Base-by-base conservation (phyloP, 805 yeast species). In the Kazachstania martiniae region DNA sequence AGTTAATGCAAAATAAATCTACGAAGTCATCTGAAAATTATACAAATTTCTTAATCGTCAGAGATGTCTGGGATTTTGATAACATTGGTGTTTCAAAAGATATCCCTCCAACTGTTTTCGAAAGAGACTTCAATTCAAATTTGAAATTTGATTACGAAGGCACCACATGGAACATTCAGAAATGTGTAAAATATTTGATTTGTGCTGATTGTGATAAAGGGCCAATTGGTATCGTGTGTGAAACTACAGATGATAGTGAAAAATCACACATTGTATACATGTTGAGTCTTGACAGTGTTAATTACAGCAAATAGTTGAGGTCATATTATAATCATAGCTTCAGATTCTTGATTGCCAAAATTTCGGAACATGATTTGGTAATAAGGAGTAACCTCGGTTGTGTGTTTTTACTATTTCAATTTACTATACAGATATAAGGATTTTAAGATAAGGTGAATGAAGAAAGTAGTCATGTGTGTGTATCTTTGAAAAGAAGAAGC, bases 201-300 rank as follows among this genome's bases (percentile, higher is more conserved):
- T 81, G 93, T 51, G 72, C 85, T 4, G 86, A 77, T 38, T 81
- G 93, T 57, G 87, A 80, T 43, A 63, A 66, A 36, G 93, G 93
- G 0, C 89, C 89, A 0, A 44, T 81, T 13, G 93, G 93, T 3
- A 29, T 51, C 17, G 14, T 76, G 68, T 58, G 85, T 74, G 18
- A 77, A 68, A 5, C 63, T 18, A 22, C 25, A 13, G 26, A 37
- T 24, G 27, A 18, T 6, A 47, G 38, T 3, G 42, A 42, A 2
- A 38, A 35, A 8, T 42, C 40, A 10, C 50, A 45, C 12, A 51
- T 70, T 31, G 49, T 52, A 7, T 68, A 69, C 38, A 65, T 63
- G 31, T 45, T 74, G 21, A 64, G 68, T 39, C 51, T 66, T 38
- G 56, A 58, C 7, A 71, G 77, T 43, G 63, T 69, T 13, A 14